Evolutionary conservation across 2,329 filamentous ascomycete species (phyloP), one percentile per base, ranked within the genome.

Genomic region (Colletotrichum caudatum): DNA sequence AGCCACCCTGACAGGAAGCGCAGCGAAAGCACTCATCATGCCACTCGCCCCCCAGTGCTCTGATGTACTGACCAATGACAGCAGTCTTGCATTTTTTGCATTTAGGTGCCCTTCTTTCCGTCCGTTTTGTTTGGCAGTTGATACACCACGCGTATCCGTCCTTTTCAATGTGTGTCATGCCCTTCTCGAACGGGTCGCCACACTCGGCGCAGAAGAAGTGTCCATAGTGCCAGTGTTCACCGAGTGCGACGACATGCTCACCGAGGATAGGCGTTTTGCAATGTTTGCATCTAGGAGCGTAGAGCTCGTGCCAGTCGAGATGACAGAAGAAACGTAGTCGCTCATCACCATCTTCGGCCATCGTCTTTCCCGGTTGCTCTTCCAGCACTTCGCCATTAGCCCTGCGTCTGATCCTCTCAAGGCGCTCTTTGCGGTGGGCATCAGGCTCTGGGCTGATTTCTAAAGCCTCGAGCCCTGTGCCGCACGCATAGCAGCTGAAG

Each of bases 191-290:
- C 0, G 96, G 95, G 83, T 99, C 95, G 75, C 96, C 96, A 80
- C 96, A 99, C 85, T 99, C 94, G 53, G 96, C 96, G 79, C 96
- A 99, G 88, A 99, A 99, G 84, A 99, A 99, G 83, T 99, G 96
- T 0, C 96, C 96, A 64, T 93, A 93, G 81, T 99, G 96, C 93
- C 94, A 99, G 82, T 97, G 94, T n/a, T 92, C 90, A 1, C 96
- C 96, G 68, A 97, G 94, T 1, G 96, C 96, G 18, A 98, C 92
- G 41, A 98, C 91, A 75, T 98, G 94, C 82, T 98, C 95, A 53
- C 95, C 95, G 76, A 98, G 91, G 77, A 99, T 99, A 4, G 96
- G 95, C 9, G 96, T 99, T 80, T 93, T 94, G 88, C 96, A 99
- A 80, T 93, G 94, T 83, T 96, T 96, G 87, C 96, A 99, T 53